Conservation (phyloP, 345 rosid species). For the Hibiscus trionum region DNA sequence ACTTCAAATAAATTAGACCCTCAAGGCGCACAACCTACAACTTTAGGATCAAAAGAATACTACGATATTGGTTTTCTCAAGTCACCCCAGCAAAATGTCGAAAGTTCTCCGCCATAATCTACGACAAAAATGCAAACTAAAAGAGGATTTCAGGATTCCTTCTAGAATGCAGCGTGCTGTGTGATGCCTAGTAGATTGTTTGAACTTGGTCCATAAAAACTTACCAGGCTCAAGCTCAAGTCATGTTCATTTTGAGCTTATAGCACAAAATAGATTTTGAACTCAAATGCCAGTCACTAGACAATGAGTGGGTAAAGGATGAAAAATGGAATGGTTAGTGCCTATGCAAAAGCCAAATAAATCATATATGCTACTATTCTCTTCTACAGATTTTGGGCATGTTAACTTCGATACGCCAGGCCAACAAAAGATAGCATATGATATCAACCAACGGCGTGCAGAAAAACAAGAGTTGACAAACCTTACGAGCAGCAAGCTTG, state of each 20-base stretch:
- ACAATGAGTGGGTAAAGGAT: not conserved
- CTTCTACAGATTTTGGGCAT: not conserved
- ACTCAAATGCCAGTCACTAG: not conserved
- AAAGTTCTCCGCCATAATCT: not conserved
- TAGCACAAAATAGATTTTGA: not conserved
- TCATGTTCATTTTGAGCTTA: not conserved
- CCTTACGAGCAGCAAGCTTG: conserved; percentile 99
- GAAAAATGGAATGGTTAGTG: not conserved
- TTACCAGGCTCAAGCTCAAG: not conserved
- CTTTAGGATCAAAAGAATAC: not conserved
- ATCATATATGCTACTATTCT: not conserved
- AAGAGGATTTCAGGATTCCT: not conserved
- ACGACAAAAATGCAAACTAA: not conserved
- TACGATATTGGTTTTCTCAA: not conserved
- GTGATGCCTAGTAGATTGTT: not conserved
- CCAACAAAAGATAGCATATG: not conserved
- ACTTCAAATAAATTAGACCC: not conserved
- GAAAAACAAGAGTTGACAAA: conserved; percentile 17
- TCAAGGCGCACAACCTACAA: not conserved
- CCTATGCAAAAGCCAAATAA: not conserved
- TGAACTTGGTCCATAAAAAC: not conserved
- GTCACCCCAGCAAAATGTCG: not conserved
- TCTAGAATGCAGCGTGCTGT: not conserved
- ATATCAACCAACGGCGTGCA: not conserved
- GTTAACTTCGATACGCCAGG: not conserved